These are phyloP conservation scores for Tylopilus cervinicoccineus DNA, from an alignment of 768 basidiomycete genomes.

Conservation along the genomic window DNA sequence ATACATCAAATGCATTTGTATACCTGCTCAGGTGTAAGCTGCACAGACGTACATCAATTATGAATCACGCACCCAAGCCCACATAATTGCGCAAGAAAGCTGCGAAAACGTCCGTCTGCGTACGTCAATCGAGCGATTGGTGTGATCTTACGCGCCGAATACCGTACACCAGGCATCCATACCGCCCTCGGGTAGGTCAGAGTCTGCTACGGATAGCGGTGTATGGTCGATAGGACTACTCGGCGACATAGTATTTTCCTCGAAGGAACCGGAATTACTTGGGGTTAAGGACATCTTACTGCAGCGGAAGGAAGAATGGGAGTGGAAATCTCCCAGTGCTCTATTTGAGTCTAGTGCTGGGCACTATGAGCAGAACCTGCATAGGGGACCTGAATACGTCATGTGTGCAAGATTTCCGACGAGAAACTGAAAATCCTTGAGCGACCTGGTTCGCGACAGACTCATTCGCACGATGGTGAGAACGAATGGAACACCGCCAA, in stretches of 20 bases:
- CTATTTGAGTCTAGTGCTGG: too few species aligned
- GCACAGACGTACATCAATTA: background rate
- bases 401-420: background rate
- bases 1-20: constrained; percentile 23
- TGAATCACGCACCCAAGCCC: constrained; percentile 20
- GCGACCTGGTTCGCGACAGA: background rate
- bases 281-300: constrained; percentile 1
- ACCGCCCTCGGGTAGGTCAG: constrained; percentile 16
- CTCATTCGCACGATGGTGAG: background rate
- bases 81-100: constrained; percentile 26
- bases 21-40: constrained; percentile 12
- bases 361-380: background rate
- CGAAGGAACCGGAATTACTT: background rate
- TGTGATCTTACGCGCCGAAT: constrained; percentile 20
- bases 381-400: background rate
- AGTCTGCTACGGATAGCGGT: background rate
- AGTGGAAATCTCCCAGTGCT: background rate
- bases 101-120: constrained; percentile 1
- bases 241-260: background rate
- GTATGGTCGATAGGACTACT: background rate
- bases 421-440: background rate
- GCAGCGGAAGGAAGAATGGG: background rate
- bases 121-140: background rate
- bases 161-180: constrained; percentile 25
- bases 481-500: background rate